Evolutionary conservation across 306 rosid species (phyloP).

Genomic region (Fagus sylvatica): DNA sequence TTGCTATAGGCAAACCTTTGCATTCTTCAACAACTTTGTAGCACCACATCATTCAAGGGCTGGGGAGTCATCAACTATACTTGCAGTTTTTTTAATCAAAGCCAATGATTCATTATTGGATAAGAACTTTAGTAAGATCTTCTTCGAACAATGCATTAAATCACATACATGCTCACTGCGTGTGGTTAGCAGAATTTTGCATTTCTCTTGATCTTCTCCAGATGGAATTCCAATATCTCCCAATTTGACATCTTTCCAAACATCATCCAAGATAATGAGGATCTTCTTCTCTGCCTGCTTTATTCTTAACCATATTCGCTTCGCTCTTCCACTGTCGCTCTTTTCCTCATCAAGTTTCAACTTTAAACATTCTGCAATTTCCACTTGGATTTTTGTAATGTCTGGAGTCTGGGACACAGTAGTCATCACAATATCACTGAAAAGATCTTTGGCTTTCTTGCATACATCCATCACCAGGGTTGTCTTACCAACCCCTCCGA

Average conservation of each 20-base stretch:
- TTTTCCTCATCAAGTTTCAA: background rate
- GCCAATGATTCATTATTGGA: too few species aligned
- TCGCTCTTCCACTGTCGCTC: background rate
- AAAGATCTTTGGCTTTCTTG: too few species aligned
- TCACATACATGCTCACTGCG: background rate
- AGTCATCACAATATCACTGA: too few species aligned
- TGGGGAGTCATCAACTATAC: too few species aligned
- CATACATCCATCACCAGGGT: too few species aligned
- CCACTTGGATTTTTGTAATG: too few species aligned
- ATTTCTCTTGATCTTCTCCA: background rate
- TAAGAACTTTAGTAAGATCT: background rate
- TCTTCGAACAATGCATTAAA: background rate
- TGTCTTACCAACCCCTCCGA: too few species aligned
- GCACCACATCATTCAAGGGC: too few species aligned
- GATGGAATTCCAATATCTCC: slow-evolving; percentile 10
- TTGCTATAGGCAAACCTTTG: too few species aligned
- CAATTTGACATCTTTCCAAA: slow-evolving; percentile 6
- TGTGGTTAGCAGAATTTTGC: slow-evolving; percentile 19
- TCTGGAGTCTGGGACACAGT: too few species aligned
- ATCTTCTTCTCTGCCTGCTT: background rate
- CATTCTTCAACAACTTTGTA: too few species aligned
- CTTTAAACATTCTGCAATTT: slow-evolving; percentile 15
- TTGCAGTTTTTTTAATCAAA: too few species aligned
- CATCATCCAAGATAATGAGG: slow-evolving; percentile 30
- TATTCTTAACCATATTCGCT: background rate